Evolutionary conservation across 2,329 filamentous ascomycete genomes (phyloP).

Genomic region (Proliferodiscus dingleyae): DNA sequence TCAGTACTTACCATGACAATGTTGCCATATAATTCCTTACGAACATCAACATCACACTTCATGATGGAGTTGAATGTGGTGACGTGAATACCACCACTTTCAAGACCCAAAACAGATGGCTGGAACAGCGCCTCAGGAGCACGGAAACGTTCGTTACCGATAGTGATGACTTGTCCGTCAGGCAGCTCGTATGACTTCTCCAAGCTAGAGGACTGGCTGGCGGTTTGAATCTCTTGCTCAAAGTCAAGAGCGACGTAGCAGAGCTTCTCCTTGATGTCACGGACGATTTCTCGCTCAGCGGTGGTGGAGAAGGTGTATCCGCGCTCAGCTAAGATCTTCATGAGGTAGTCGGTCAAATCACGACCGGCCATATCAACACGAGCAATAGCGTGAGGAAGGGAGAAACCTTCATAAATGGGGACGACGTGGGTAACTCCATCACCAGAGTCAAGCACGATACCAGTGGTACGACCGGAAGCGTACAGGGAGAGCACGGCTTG

Average conservation of each 20-base stretch:
- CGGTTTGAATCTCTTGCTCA: slow-evolving; percentile 99
- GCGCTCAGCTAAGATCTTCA: slow-evolving; percentile 99
- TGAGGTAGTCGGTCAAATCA: slow-evolving; percentile 99
- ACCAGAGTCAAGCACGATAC: slow-evolving; percentile 99
- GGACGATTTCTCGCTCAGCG: slow-evolving; percentile 99
- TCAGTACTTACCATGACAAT: slow-evolving; percentile 89
- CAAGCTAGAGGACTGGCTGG: slow-evolving; percentile 95
- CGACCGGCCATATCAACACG: slow-evolving; percentile 99
- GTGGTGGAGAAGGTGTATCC: slow-evolving; percentile 99
- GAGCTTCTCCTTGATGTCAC: slow-evolving; percentile 99
- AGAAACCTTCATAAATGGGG: slow-evolving; percentile 99
- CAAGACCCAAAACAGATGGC: slow-evolving; percentile 95
- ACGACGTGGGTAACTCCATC: slow-evolving; percentile 99
- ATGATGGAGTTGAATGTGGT: slow-evolving; percentile 99
- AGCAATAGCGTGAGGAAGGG: slow-evolving; percentile 98
- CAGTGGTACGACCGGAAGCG: slow-evolving; percentile 99
- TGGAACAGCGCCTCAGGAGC: slow-evolving; percentile 99
- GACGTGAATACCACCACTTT: slow-evolving; percentile 98
- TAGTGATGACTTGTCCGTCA: slow-evolving; percentile 98
- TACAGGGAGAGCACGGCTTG: slow-evolving; percentile 99
- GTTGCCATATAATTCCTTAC: slow-evolving; percentile 99
- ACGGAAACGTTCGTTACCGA: slow-evolving; percentile 99
- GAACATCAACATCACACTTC: slow-evolving; percentile 99
- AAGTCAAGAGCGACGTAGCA: slow-evolving; percentile 99
- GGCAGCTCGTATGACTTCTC: slow-evolving; percentile 99